Evolutionary conservation across 2,329 filamentous ascomycete genomes (phyloP), one percentile per base, ranked within the genome.

Genomic region (Trichoderma sp.): DNA sequence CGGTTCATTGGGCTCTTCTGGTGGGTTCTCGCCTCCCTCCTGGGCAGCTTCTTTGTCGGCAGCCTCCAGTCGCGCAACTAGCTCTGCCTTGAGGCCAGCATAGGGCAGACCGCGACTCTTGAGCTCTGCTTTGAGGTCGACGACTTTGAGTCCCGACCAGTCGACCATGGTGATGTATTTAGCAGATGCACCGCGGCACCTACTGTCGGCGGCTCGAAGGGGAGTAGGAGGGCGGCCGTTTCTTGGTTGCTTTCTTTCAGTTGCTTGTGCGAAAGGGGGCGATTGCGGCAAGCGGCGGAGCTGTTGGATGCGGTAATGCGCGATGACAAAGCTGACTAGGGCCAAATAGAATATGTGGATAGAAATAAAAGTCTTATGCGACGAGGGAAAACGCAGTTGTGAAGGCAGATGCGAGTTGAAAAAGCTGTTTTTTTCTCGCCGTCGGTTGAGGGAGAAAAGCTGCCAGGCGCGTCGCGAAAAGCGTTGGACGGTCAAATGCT

Each of bases 111-210:
- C 90, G 74, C 92, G 88, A 72, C 85, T 86, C 82, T 93, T 94
- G 56, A 95, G 86, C 83, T 94, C 92, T 26, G 89, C 88, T 81
- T 91, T 92, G 72, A 95, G 86, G 77, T 94, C 91, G 39, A 90
- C 85, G 74, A 95, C 93, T 82, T 93, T 95, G 77, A 91, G 86
- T 81, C 83, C 86, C 73, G 80, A 82, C 83, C 86, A 89, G 76
- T 88, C 86, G 66, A 82, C 81, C 85, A 86, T 87, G 74, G 73
- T 82, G 75, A 70, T 62, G 71, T 58, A 15, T 18, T 24, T 39
- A n/a, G 51, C 32, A 67, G 64, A 67, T 67, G 64, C 51, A 21
- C 32, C 11, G 51, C 64, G 18, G 51, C 64, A 67, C 51, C 51
- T 67, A 30, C 18, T 53, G 21, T 15, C 21, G 51, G 4, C 24